phyloP scores from a whole-genome alignment of 179 eudicot genomes.

The Camellia oleifera region DNA sequence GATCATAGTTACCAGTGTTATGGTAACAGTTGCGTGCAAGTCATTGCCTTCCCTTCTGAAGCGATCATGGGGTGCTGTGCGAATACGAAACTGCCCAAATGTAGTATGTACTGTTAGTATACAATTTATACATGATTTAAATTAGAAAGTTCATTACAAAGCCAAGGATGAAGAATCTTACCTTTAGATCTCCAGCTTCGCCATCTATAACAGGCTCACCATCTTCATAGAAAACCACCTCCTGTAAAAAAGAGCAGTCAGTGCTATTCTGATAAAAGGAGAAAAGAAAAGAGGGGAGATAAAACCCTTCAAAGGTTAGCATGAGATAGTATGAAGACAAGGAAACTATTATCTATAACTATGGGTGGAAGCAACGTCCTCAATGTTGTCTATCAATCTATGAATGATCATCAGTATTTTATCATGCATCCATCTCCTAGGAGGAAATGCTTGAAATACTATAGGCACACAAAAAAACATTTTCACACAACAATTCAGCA shows the following conservation, averaged over 20 bases:
- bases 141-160: neutral
- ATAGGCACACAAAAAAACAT: neutral
- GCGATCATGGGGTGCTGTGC: conserved; percentile 87
- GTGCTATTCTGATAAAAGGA: neutral
- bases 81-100: conserved; percentile 75
- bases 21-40: conserved; percentile 72
- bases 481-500: neutral
- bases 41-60: conserved; percentile 88
- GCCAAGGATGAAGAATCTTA: conserved; percentile 21
- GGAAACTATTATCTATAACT: neutral
- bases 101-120: neutral
- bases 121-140: neutral
- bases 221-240: conserved; percentile 83
- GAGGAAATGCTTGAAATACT: neutral
- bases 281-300: neutral
- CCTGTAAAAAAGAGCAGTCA: conserved; percentile 42
- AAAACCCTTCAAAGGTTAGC: neutral
- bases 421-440: neutral
- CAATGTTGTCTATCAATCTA: neutral
- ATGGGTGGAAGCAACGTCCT: neutral
- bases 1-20: conserved; percentile 67
- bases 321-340: neutral
- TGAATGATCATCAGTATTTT: neutral
- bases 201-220: conserved; percentile 95
- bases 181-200: conserved; percentile 83